Percentiles rank a stretch among this genome's conserved stretches.
Evolutionary conservation across 306 rosid species (phyloP).

Genomic region (Prunus mongolica): DNA sequence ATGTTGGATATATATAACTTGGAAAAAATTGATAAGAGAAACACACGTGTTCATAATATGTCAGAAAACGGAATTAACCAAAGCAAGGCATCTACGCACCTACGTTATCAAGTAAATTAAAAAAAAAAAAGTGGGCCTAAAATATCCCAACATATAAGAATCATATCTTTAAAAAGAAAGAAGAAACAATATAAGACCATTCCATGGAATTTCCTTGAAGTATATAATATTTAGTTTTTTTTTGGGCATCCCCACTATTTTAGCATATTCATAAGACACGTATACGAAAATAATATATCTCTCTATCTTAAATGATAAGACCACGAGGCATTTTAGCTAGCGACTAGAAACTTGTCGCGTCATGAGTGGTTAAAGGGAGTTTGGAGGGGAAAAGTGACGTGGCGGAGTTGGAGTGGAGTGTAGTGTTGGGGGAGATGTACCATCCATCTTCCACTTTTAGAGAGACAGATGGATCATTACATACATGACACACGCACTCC

Average conservation of each 20-base stretch:
- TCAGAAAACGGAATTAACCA: conserved; percentile 4
- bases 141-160: conserved; percentile 11
- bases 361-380: neutral
- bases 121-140: neutral
- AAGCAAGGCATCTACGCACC: conserved; percentile 16
- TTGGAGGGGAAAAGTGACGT: neutral
- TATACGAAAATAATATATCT: neutral
- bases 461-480: neutral
- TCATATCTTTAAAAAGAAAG: conserved; percentile 2
- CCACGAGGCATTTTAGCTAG: neutral
- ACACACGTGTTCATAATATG: conserved; percentile 13
- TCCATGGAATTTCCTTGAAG: conserved; percentile 5
- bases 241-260: neutral
- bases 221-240: neutral
- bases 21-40: neutral
- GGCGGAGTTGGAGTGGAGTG: neutral
- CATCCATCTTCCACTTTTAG: neutral
- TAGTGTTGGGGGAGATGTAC: neutral
- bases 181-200: neutral
- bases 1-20: neutral
- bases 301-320: too few relatives aligned
- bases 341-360: conserved; percentile 10
- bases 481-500: neutral
- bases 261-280: neutral
- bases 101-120: conserved; percentile 5